phyloP scores from a whole-genome alignment of 2,329 filamentous ascomycete genomes.

The Pseudogymnoascus sp. region DNA sequence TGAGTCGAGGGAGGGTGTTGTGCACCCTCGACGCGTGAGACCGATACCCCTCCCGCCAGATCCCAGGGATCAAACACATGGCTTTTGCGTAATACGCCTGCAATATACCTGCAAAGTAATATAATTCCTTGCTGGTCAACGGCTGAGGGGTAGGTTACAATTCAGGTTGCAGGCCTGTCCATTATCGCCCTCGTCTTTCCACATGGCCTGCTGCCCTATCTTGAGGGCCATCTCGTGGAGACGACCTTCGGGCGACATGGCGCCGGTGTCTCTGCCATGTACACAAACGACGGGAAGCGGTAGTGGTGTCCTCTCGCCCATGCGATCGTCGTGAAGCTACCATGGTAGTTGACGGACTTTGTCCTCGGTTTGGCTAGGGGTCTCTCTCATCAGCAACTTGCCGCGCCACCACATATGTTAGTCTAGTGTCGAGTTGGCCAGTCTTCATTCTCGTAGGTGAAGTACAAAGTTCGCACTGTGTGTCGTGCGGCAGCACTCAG shows the following conservation, averaged over 20 bases:
- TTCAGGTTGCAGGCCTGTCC: not conserved
- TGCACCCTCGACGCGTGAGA: not conserved
- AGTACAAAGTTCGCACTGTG: not conserved
- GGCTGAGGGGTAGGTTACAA: not conserved
- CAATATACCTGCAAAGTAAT: not conserved
- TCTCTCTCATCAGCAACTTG: not conserved
- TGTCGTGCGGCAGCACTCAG: not conserved
- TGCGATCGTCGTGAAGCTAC: not conserved
- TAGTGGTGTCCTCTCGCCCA: not conserved
- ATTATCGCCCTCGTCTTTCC: not conserved
- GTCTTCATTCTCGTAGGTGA: not conserved
- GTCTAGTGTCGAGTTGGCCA: not conserved
- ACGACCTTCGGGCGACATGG: not conserved
- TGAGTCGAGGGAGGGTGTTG: not conserved
- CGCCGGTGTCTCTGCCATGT: not conserved
- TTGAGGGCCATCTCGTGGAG: not conserved
- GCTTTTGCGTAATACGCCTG: not conserved
- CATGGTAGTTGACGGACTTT: not conserved
- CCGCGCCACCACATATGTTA: not conserved
- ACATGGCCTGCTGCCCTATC: not conserved
- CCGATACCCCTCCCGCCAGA: slow-evolving; percentile 1
- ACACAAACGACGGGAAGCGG: not conserved
- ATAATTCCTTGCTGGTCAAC: not conserved
- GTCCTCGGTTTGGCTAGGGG: not conserved
- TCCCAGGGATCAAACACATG: slow-evolving; percentile 6